Evolutionary conservation across 2,329 filamentous ascomycete species (phyloP).

Genomic region (Aspergillus pseudoviridinutans): DNA sequence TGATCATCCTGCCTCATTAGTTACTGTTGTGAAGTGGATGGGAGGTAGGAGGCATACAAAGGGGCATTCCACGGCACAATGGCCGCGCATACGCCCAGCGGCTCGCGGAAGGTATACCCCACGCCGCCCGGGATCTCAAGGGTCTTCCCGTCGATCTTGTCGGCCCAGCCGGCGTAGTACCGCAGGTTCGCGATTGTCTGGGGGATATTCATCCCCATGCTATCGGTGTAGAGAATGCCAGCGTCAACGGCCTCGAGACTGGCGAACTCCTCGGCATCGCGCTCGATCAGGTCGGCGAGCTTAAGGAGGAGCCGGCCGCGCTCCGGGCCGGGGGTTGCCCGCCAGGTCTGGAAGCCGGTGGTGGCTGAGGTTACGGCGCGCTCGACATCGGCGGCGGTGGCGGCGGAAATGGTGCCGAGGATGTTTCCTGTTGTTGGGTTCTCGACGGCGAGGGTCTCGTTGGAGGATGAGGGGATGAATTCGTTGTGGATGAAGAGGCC

Average conservation of each 20-base stretch:
- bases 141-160: constrained; percentile 25
- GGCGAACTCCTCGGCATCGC: constrained; percentile 22
- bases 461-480: constrained; percentile 18
- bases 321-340: constrained; percentile 13
- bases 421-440: constrained; percentile 22
- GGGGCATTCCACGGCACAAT: constrained; percentile 31
- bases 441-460: constrained; percentile 16
- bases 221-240: constrained; percentile 21
- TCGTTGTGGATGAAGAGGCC: constrained; percentile 28
- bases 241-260: constrained; percentile 25
- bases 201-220: constrained; percentile 21
- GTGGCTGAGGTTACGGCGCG: constrained; percentile 17
- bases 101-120: constrained; percentile 23
- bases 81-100: constrained; percentile 25
- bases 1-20: constrained; percentile 26
- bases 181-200: constrained; percentile 19
- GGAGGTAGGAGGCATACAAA: constrained; percentile 15
- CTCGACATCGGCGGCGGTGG: constrained; percentile 6
- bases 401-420: constrained; percentile 22
- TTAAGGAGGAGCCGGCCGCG: constrained; percentile 19
- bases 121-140: constrained; percentile 20
- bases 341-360: constrained; percentile 21
- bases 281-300: constrained; percentile 26
- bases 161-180: constrained; percentile 29
- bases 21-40: no score